Base-by-base conservation (phyloP, 495 filamentous ascomycete species). In the Penicillium silybi region DNA sequence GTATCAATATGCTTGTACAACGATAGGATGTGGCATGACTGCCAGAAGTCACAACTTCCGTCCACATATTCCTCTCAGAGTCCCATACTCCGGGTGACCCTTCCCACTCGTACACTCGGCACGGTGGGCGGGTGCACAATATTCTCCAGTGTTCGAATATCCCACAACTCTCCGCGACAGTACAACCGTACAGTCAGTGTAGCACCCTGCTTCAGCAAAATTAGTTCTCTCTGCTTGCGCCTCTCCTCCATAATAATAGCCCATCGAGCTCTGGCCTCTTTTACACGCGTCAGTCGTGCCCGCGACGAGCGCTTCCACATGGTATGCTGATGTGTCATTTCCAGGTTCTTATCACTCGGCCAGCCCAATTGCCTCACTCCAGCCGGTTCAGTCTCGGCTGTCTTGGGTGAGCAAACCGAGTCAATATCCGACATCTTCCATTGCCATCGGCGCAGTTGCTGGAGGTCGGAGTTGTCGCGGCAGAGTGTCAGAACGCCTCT, bases 171-270 rank as follows among this genome's bases (percentile, higher is more conserved):
- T 4, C 59, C 59, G 13, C 49, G 16, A 35, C 52, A 60, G 50
- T 67, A 67, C 16, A 64, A 8, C 41, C 56, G 47, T 1, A 62
- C 49, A 2, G 49, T 59, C 18, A 64, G 41, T 7, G 48, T 59
- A 7, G 46, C 43, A 20, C 25, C 42, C 19, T 54, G 40, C 40
- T 48, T 63, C 2, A 45, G 34, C 43, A 48, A 17, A 10, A 60
- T 22, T 23, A 38, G 16, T 23, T 52, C 53, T 8, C 67, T 48
- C 42, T 70, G 61, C 38, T 52, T 54, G 11, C 47, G 42, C 23
- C 65, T 22, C 44, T 68, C 65, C 22, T 58, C 55, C 59, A 64
- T 66, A 27, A 70, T 66, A 26, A 46, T 11, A 22, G 51, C 55
- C 67, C 67, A 70, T 23, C 39, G 46, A 1, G 47, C 54, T 37